Percentiles rank a stretch among this genome's conserved stretches.
Evolutionary conservation across 2,329 filamentous ascomycete genomes (phyloP).

Genomic region (Hypocreales sp.): DNA sequence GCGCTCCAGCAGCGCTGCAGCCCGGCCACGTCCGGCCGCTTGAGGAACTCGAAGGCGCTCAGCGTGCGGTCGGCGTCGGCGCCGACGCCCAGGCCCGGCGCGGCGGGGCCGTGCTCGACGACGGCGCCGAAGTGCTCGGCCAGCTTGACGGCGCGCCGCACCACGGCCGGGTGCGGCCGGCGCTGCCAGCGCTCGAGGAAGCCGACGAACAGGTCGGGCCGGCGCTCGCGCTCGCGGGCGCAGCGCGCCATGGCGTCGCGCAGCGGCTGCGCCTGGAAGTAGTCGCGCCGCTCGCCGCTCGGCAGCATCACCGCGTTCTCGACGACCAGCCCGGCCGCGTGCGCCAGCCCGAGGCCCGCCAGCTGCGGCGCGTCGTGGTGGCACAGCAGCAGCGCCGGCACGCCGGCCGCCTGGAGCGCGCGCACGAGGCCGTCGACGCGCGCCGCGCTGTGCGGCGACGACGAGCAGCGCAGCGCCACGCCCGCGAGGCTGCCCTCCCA

Average conservation of each 20-base stretch:
- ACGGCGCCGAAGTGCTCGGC: conserved; percentile 19
- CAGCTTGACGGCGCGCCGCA: conserved; percentile 19
- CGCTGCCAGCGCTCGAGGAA: conserved; percentile 19
- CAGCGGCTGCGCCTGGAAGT: conserved; percentile 22
- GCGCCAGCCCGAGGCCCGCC: conserved; percentile 12
- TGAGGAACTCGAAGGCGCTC: conserved; percentile 20
- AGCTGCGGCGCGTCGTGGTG: conserved; percentile 8
- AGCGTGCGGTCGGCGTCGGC: conserved; percentile 7
- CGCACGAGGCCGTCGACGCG: conserved; percentile 3
- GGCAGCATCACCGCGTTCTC: conserved; percentile 24
- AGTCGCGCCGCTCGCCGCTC: conserved; percentile 24
- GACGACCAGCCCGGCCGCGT: conserved; percentile 21
- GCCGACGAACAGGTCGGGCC: conserved; percentile 19
- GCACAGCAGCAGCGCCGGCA: conserved; percentile 8
- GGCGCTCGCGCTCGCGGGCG: conserved; percentile 12
- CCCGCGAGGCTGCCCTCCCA: conserved; percentile 1
- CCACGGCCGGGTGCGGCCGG: conserved; percentile 15
- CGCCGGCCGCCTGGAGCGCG: conserved; percentile 1
- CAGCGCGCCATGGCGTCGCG: conserved; percentile 14
- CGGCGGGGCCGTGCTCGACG: conserved; percentile 12
- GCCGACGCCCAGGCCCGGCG: not conserved
- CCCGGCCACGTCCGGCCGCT: conserved; percentile 15
- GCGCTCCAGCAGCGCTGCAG: conserved; percentile 14
- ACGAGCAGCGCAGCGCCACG: conserved; percentile 3
- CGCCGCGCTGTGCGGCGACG: not conserved